phyloP scores from a whole-genome alignment of 1,284 basidiomycete species.

The Exsudoporus floridanus region DNA sequence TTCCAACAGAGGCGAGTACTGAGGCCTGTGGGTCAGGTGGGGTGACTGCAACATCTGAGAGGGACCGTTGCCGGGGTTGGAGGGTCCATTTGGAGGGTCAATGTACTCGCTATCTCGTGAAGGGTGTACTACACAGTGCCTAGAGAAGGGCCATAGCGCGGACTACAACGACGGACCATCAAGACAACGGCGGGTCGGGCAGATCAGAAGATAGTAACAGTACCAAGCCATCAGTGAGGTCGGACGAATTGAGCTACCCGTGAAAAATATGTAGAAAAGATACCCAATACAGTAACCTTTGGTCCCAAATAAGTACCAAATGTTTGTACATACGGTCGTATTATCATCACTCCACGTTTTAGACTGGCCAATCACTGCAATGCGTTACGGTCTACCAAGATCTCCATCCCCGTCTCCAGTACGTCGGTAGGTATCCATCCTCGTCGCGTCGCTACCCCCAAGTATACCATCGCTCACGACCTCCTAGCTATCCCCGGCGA shows the following conservation, averaged over 20 bases:
- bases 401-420: conserved; percentile 61
- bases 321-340: neutral
- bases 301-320: neutral
- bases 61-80: too few species aligned
- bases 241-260: too few species aligned
- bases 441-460: neutral
- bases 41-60: too few species aligned
- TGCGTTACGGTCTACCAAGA: conserved; percentile 64
- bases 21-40: too few species aligned
- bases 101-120: too few species aligned
- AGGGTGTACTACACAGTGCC: too few species aligned
- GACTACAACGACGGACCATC: too few species aligned
- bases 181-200: neutral
- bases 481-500: conserved; percentile 14
- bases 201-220: neutral
- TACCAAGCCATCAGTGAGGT: too few species aligned
- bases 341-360: neutral
- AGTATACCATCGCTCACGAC: neutral
- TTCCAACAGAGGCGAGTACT: too few species aligned
- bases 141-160: too few species aligned
- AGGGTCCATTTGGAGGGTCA: too few species aligned
- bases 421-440: conserved; percentile 40
- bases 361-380: conserved; percentile 26
- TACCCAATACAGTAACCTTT: neutral
- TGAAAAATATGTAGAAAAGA: neutral